Conservation (phyloP, 2,329 filamentous ascomycete genomes). For the Trichoderma guizhouense region DNA sequence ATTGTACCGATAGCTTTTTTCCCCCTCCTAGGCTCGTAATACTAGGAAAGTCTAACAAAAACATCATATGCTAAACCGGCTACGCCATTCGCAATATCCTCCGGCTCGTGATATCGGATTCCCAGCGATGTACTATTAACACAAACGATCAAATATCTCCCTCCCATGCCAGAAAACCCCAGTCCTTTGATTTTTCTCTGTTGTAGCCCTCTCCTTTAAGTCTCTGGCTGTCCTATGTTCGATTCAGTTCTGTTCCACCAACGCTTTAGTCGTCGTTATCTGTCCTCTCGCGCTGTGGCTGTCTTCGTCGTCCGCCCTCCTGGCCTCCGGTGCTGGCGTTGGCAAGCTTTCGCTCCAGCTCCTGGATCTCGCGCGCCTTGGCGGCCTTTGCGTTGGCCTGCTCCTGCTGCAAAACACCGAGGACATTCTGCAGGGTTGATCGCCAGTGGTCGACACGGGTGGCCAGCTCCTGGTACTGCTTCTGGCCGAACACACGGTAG, state of each 20-base stretch:
- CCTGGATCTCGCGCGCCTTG: slow-evolving; percentile 72
- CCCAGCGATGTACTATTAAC: slow-evolving; percentile 36
- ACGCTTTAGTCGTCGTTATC: slow-evolving; percentile 53
- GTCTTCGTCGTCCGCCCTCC: slow-evolving; percentile 31
- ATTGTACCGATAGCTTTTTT: slow-evolving; percentile 16
- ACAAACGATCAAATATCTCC: slow-evolving; percentile 26
- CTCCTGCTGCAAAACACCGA: slow-evolving; percentile 74
- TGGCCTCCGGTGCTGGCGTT: slow-evolving; percentile 34
- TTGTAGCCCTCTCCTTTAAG: background rate
- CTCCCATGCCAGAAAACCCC: slow-evolving; percentile 19
- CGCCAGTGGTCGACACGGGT: slow-evolving; percentile 90
- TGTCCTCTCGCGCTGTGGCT: slow-evolving; percentile 43
- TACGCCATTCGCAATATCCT: slow-evolving; percentile 36
- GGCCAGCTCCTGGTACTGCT: slow-evolving; percentile 95
- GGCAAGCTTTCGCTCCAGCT: slow-evolving; percentile 64
- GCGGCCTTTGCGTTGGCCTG: slow-evolving; percentile 74
- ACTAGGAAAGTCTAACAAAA: slow-evolving; percentile 25
- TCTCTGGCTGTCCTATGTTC: slow-evolving; percentile 5
- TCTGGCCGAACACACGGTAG: slow-evolving; percentile 95
- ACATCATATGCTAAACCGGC: slow-evolving; percentile 36
- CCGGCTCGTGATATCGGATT: slow-evolving; percentile 26
- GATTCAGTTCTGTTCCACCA: slow-evolving; percentile 15
- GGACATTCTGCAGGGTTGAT: slow-evolving; percentile 72
- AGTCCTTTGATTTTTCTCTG: slow-evolving; percentile 16
- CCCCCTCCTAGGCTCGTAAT: slow-evolving; percentile 11